Evolutionary conservation across 164 flowering plant species (phyloP), one percentile per base, ranked within the genome.

Genomic region (Kingdonia uniflora): DNA sequence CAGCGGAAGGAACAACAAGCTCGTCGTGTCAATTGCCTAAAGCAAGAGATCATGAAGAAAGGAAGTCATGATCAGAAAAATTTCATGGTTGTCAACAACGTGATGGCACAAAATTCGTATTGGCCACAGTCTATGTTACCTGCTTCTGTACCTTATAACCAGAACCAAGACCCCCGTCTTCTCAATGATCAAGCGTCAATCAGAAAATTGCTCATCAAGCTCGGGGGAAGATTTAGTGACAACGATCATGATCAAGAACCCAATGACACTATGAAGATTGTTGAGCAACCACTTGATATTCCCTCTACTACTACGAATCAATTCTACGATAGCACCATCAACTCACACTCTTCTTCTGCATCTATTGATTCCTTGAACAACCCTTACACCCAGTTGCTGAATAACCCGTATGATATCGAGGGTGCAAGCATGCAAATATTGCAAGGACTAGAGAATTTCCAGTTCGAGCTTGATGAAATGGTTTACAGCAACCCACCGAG

Each of bases 1-100:
- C 89, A 82, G 40, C 63, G 83, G 2, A 78, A 77, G 65, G 84
- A 75, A 24, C 79, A 78, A 5, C 76, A 71, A 26, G 62, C 79
- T 6, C 58, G 71, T 12, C 61, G 74, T 23, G 62, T 43, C 19
- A 53, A 26, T 45, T 51, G 48, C 55, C 42, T 65, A 14, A 71
- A 75, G 68, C 79, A 73, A 64, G 82, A 51, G 16, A 48, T 21
- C 37, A 56, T 68, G 51, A 66, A 57, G 54, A 72, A 68, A 62
- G 65, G 50, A 44, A 77, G 57, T 10, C 20, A 7, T 38, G n/a
- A 12, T 20, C 35, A 14, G 22, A 58, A 40, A n/a, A 54, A 14
- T 50, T 52, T 54, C 40, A 42, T 60, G 61, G 29, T 43, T 33
- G 51, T 56, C 43, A 53, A 52, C 5, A 20, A 22, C 26, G 45